A percentile compares a stretch with the other conserved stretches of the same genome.
Evolutionary conservation across 1,139 yeast species (phyloP).

Genomic region (Yarrowia galli): DNA sequence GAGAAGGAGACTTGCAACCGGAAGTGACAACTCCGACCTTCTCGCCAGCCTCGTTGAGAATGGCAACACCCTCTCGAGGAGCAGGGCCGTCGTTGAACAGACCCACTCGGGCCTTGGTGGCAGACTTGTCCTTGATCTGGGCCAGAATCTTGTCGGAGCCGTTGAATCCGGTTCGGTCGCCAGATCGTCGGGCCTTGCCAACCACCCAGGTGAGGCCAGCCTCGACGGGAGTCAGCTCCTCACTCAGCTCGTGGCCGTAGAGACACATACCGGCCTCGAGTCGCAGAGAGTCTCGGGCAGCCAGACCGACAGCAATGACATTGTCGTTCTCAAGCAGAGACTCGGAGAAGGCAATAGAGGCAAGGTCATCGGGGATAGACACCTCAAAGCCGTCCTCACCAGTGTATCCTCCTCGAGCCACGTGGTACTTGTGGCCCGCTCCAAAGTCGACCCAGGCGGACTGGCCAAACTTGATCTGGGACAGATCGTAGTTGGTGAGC

Average conservation of each 20-base stretch:
- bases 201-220: constrained; percentile 90
- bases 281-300: constrained; percentile 94
- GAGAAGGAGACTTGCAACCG: constrained; percentile 88
- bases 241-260: constrained; percentile 89
- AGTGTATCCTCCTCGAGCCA: constrained; percentile 95
- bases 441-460: constrained; percentile 63
- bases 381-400: constrained; percentile 98
- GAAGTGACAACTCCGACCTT: constrained; percentile 82
- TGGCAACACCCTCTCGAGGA: constrained; percentile 82
- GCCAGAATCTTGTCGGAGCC: constrained; percentile 74
- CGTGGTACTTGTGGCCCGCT: constrained; percentile 62
- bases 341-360: constrained; percentile 68
- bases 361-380: constrained; percentile 69
- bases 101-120: constrained; percentile 76
- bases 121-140: constrained; percentile 72
- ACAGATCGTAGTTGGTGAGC: constrained; percentile 66
- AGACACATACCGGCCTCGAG: constrained; percentile 98
- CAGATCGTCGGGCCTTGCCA: constrained; percentile 75
- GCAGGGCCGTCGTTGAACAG: constrained; percentile 83
- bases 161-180: constrained; percentile 63
- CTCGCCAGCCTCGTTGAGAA: constrained; percentile 61
- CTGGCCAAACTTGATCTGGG: constrained; percentile 75
- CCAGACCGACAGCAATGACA: constrained; percentile 91
- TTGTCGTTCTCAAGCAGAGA: constrained; percentile 61
- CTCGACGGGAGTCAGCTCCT: constrained; percentile 83